A percentile compares a stretch with the other conserved stretches of the same genome.
Evolutionary conservation across 2,329 filamentous ascomycete species (phyloP).

Genomic region (Fusarium temperatum): DNA sequence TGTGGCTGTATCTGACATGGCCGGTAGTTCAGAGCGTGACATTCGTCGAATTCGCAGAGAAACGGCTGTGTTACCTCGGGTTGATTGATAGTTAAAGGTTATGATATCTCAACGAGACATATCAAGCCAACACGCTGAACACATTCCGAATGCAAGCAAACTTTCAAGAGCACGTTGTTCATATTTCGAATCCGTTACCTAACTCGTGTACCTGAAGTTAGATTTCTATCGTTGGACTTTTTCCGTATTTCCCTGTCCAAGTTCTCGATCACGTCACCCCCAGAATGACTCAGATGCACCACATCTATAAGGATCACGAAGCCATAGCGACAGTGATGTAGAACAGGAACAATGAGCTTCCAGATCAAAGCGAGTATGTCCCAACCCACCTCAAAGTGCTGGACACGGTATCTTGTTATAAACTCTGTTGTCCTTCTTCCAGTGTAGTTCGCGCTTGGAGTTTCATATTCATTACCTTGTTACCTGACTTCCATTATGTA

Average conservation of each 20-base stretch:
- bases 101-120: neutral
- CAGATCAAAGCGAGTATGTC: neutral
- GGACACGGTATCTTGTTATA: neutral
- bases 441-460: neutral
- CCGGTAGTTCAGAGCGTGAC: neutral
- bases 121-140: neutral
- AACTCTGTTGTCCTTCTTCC: no score
- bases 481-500: no score
- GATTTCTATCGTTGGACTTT: neutral
- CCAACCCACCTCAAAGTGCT: neutral
- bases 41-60: neutral
- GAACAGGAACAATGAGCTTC: neutral
- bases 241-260: neutral
- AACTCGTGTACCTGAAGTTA: neutral
- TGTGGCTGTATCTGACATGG: neutral
- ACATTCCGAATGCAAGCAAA: neutral
- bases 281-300: neutral
- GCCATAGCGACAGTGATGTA: neutral
- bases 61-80: neutral
- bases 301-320: neutral
- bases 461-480: neutral
- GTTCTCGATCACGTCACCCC: neutral
- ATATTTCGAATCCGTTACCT: neutral
- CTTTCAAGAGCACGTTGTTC: neutral
- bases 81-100: neutral